A percentile compares a stretch with the other conserved stretches of the same genome.
These are phyloP conservation scores for Cytospora leucostoma DNA, from an alignment of 2,329 filamentous ascomycete species.

Conservation along the genomic window DNA sequence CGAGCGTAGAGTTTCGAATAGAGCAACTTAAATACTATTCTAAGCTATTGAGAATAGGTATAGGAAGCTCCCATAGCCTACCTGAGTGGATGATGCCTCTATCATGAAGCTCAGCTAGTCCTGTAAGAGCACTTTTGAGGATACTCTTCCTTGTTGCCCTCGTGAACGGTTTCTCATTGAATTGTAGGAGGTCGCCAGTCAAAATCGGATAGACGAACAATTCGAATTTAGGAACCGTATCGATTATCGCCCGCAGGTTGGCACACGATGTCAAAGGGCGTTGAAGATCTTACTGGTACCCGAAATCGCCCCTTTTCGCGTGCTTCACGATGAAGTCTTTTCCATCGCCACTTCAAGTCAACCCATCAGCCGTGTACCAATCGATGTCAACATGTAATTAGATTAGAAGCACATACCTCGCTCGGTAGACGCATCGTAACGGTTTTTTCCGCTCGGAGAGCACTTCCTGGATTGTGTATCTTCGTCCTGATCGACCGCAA, in stretches of 20 bases:
- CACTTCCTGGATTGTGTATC: too few relatives aligned
- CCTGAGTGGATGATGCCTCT: slow-evolving; percentile 38
- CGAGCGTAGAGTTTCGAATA: too few relatives aligned
- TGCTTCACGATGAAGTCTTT: slow-evolving; percentile 32
- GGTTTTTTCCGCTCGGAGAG: too few relatives aligned
- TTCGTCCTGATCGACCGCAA: too few relatives aligned
- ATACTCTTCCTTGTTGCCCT: slow-evolving; percentile 17
- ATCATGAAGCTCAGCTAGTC: slow-evolving; percentile 38
- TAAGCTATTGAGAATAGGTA: too few relatives aligned
- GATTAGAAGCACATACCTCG: too few relatives aligned
- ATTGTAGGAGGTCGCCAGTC: slow-evolving; percentile 17
- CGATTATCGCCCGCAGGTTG: slow-evolving; percentile 34
- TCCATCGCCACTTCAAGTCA: slow-evolving; percentile 18
- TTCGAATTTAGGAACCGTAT: slow-evolving; percentile 27
- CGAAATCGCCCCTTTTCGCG: slow-evolving; percentile 36
- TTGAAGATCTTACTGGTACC: slow-evolving; percentile 36
- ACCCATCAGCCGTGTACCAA: too few relatives aligned
- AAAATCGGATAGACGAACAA: slow-evolving; percentile 28
- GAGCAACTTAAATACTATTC: too few relatives aligned
- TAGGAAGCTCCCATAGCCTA: too few relatives aligned
- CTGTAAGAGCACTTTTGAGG: slow-evolving; percentile 25
- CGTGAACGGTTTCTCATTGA: slow-evolving; percentile 12
- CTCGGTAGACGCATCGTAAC: too few relatives aligned
- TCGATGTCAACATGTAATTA: too few relatives aligned
- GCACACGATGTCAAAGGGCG: slow-evolving; percentile 31